Base-by-base conservation (phyloP, 139 green algal species). In the Haematococcus sp. region DNA sequence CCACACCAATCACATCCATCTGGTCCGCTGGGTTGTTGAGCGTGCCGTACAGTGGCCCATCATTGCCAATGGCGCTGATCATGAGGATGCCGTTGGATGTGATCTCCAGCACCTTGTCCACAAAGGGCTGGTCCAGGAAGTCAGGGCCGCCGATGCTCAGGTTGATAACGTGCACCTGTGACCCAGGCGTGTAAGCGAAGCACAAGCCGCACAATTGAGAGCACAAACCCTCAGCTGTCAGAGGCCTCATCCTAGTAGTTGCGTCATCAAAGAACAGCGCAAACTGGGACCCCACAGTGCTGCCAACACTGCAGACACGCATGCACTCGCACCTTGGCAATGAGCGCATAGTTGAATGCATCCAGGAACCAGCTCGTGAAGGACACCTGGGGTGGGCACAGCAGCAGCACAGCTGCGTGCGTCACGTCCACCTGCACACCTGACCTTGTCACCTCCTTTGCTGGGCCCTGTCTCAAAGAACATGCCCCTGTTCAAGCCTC, bases 361-460 rank as follows among this genome's bases (percentile, higher is more conserved):
- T 99, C 96, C 52, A 99, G 80, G 77, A 99, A 99, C 96, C 96
- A 99, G 61, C 88, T 96, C 3, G 96, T 99, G 84, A 94, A 99
- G 23, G 93, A 98, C n/a, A 98, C 93, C 89, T 96, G 86, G n/a
- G n/a, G n/a, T n/a, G n/a, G n/a, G n/a, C n/a, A n/a, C n/a, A n/a
- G n/a, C n/a, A n/a, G n/a, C n/a, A n/a, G n/a, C n/a, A n/a, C n/a
- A n/a, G n/a, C n/a, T n/a, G n/a, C n/a, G n/a, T n/a, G n/a, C n/a
- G n/a, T n/a, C n/a, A n/a, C n/a, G n/a, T n/a, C n/a, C n/a, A n/a
- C n/a, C n/a, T n/a, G n/a, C n/a, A n/a, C n/a, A n/a, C n/a, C n/a
- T n/a, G n/a, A n/a, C n/a, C n/a, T n/a, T n/a, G n/a, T n/a, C n/a
- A n/a, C n/a, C n/a, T n/a, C n/a, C n/a, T n/a, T n/a, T n/a, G n/a